Evolutionary conservation across 495 filamentous ascomycete genomes (phyloP), one percentile per base, ranked within the genome.

Genomic region (Evernia prunastri): DNA sequence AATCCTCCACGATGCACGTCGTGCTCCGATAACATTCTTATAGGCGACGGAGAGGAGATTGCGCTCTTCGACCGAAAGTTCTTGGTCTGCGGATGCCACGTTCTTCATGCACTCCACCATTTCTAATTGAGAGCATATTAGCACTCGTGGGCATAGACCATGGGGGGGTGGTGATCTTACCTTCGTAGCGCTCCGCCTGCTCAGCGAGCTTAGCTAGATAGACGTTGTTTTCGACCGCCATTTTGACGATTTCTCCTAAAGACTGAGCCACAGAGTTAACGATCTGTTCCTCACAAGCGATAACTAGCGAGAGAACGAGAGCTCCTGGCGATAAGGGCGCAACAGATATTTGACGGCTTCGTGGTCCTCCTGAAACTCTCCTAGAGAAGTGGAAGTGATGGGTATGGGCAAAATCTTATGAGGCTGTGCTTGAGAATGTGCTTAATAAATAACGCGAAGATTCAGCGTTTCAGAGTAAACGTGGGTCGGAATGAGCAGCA

Each of bases 31-130:
- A 77, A 98, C 94, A 82, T 98, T 98, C 90, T 98, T 98, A 87
- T 98, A 98, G 76, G 94, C 94, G 69, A 98, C 94, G 54, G 95
- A 97, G 63, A 98, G 89, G 59, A 98, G 90, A 82, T 98, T 98
- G 73, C 94, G 89, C 86, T 98, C 94, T 82, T 98, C 95, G 70
- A 98, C 94, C 67, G 91, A 93, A 67, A 98, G 90, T 78, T 97
- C 95, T 80, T 93, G 91, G 77, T 96, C 89, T 75, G 93, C 90
- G 64, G 91, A 92, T 70, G 94, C 94, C 72, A 98, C 95, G 70
- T 89, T 86, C 86, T 98, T 98, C 94, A 98, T 98, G 88, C 97
- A 97, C 84, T 97, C 95, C 66, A 98, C 94, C 94, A 98, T 98
- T 79, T 98, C 94, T 98, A 80, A 61, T 56, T 64, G 20, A 42